A percentile compares a stretch with the other conserved stretches of the same genome.
These are phyloP conservation scores for Starmerella bacillaris DNA, from an alignment of 805 yeast genomes.

Conservation along the genomic window DNA sequence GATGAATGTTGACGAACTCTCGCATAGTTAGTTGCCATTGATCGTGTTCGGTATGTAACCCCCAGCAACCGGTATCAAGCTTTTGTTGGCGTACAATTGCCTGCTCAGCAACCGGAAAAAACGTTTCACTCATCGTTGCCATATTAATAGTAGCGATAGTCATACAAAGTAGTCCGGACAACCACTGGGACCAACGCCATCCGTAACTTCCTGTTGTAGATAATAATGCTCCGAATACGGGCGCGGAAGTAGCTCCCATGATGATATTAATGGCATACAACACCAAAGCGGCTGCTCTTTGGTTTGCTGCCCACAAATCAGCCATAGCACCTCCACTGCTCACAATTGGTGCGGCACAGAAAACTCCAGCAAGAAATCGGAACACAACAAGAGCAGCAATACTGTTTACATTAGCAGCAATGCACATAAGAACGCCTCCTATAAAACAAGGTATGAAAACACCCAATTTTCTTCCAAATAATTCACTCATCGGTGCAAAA, in stretches of 20 bases:
- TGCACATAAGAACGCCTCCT: constrained; percentile 15
- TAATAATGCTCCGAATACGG: constrained; percentile 20
- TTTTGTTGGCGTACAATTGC: constrained; percentile 47
- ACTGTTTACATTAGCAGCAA: constrained; percentile 13
- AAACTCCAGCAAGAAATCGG: constrained; percentile 62
- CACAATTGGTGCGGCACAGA: constrained; percentile 50
- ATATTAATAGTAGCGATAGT: constrained; percentile 25
- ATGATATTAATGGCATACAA: constrained; percentile 8
- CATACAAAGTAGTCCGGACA: constrained; percentile 28
- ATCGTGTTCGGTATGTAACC: constrained; percentile 82
- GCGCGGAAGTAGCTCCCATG: constrained; percentile 18
- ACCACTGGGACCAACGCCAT: constrained; percentile 45
- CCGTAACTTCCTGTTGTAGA: constrained; percentile 27
- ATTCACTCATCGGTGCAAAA: constrained; percentile 78
- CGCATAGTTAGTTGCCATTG: constrained; percentile 51
- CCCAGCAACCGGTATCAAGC: constrained; percentile 57
- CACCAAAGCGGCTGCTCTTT: constrained; percentile 12
- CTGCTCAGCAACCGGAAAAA: constrained; percentile 34
- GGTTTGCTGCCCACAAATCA: constrained; percentile 21
- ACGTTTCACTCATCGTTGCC: constrained; percentile 24
- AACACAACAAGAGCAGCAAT: constrained; percentile 31
- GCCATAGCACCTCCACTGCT: constrained; percentile 14
- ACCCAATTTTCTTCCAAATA: constrained; percentile 52
- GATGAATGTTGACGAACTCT: constrained; percentile 53
- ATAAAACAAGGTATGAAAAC: constrained; percentile 32